Base-by-base conservation (phyloP, 129 eudicot genomes). In the Chrysanthemum lavandulifolium region DNA sequence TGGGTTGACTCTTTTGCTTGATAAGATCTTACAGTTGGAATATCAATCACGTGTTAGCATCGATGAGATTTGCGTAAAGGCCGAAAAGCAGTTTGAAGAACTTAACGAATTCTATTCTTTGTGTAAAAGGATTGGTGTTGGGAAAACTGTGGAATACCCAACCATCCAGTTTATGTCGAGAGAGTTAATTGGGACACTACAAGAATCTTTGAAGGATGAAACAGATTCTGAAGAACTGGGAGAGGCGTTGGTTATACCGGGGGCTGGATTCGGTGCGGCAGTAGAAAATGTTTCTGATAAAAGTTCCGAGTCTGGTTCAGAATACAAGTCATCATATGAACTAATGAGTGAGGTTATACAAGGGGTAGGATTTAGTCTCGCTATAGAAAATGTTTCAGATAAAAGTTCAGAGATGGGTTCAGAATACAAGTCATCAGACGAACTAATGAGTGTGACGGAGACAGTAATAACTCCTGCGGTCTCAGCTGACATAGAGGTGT, bases 181-280 rank as follows among this genome's bases (percentile, higher is more conserved):
- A 19, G 91, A 90, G 76, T 6, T 90, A 11, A 61, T 87, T 2
- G 84, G 80, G 60, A 82, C 97, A 11, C 66, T 90, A 5, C 84
- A 82, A 62, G 91, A 87, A 23, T 85, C 83, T 50, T 79, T 90
- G 82, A 90, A 83, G 61, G 91, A 87, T 65, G 78, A 75, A 49
- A 74, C 85, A 11, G 77, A 84, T 48, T 53, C 16, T 67, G 84
- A n/a, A n/a, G n/a, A n/a, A n/a, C n/a, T n/a, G n/a, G n/a, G n/a
- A n/a, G n/a, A n/a, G 12, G 12, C 5, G 15, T 29, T 53, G 5
- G 16, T 53, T 68, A 23, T 52, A 45, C 15, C n/a, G 1, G 29
- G n/a, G 27, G 15, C 2, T 18, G 11, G 16, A 29, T 53, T 69
- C 79, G 0, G 33, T 55, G 10, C 61, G 19, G 59, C 73, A 72